Evolutionary conservation across 1,284 basidiomycete genomes (phyloP).

Genomic region (Cerioporus squamosus): DNA sequence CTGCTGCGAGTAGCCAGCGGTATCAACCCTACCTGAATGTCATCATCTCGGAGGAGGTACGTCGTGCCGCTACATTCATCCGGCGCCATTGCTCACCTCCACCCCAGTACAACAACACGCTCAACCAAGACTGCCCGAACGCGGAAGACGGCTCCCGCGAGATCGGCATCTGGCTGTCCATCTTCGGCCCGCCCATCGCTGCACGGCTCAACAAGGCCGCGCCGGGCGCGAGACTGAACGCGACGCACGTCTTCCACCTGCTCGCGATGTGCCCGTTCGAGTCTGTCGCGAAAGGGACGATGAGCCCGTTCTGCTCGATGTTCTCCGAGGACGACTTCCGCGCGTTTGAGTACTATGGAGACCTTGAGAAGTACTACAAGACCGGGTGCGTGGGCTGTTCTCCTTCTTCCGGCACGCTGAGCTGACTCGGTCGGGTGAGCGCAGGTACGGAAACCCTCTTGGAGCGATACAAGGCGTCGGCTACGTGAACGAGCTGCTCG

Average conservation of each 20-base stretch:
- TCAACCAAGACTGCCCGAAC: constrained; percentile 72
- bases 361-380: constrained; percentile 80
- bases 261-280: constrained; percentile 83
- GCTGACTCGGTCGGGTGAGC: neutral
- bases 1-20: constrained; percentile 32
- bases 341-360: constrained; percentile 71
- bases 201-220: constrained; percentile 61
- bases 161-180: constrained; percentile 55
- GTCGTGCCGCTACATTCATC: neutral
- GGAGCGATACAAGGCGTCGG: constrained; percentile 81
- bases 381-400: constrained; percentile 56
- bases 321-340: constrained; percentile 68
- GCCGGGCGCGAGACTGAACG: constrained; percentile 62
- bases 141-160: constrained; percentile 51
- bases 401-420: neutral
- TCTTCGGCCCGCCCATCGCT: constrained; percentile 59
- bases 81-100: constrained; percentile 26
- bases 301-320: constrained; percentile 72
- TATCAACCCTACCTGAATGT: constrained; percentile 51
- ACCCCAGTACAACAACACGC: constrained; percentile 62
- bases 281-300: constrained; percentile 51
- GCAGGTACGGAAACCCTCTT: constrained; percentile 67
- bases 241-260: constrained; percentile 61
- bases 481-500: constrained; percentile 83
- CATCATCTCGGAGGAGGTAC: constrained; percentile 49